Conservation (phyloP, 345 rosid genomes). For the Eucalyptus erythrocorys region DNA sequence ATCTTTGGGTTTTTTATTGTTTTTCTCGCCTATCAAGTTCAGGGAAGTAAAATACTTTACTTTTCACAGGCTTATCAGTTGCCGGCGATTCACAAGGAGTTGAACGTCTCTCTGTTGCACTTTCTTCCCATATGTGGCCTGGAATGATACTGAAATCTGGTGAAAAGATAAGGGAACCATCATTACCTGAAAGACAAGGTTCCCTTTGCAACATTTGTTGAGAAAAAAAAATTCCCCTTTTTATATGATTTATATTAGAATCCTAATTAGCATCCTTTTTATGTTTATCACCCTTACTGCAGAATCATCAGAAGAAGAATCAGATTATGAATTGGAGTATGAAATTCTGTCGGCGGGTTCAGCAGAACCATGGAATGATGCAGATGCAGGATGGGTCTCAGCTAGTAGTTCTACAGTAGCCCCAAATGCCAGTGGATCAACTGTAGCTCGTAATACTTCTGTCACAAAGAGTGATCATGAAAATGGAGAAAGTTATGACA, state of each 20-base stretch:
- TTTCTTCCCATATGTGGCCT: conserved; percentile 98
- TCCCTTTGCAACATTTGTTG: not conserved
- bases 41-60: not conserved
- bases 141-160: conserved; percentile 88
- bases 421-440: conserved; percentile 13
- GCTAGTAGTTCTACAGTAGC: conserved; percentile 20
- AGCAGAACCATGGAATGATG: conserved; percentile 67
- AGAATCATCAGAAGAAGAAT: conserved; percentile 83
- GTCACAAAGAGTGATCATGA: conserved; percentile 5
- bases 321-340: conserved; percentile 79
- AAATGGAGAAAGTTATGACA: conserved; percentile 3
- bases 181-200: conserved; percentile 51
- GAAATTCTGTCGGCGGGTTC: conserved; percentile 72
- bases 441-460: conserved; percentile 4
- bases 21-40: not conserved
- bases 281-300: conserved; percentile 3
- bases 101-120: conserved; percentile 80
- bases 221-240: not conserved
- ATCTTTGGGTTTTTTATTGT: not conserved
- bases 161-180: conserved; percentile 48
- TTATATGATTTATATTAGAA: not conserved
- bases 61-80: conserved; percentile 63
- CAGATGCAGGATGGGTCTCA: conserved; percentile 67
- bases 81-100: conserved; percentile 94
- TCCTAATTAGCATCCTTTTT: not conserved